A percentile compares a stretch with the other conserved stretches of the same genome.
These are phyloP conservation scores for Acorus gramineus DNA, from an alignment of 106 monocot genomes.

Conservation along the genomic window DNA sequence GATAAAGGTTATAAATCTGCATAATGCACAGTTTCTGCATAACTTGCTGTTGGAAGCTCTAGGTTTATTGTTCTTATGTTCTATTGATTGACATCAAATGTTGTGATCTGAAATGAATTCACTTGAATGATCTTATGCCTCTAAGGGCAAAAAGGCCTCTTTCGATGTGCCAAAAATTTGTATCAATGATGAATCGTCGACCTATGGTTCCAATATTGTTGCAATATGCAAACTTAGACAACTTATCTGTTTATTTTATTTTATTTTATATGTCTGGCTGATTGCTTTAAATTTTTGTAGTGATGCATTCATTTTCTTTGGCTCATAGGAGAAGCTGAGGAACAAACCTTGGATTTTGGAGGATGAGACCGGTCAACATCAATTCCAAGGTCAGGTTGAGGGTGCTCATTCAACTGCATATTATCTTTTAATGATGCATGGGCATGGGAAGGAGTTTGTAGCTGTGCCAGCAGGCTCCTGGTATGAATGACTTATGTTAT, in stretches of 20 bases:
- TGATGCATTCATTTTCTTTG: neutral
- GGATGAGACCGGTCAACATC: constrained; percentile 94
- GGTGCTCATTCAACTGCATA: constrained; percentile 90
- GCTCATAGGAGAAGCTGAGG: constrained; percentile 71
- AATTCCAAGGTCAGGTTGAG: constrained; percentile 87
- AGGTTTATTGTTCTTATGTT: no score
- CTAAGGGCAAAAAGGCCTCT: no score
- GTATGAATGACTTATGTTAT: constrained; percentile 23
- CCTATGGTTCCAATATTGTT: no score
- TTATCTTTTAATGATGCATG: constrained; percentile 86
- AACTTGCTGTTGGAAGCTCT: no score
- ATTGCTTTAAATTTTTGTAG: neutral
- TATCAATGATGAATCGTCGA: no score
- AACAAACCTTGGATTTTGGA: constrained; percentile 96
- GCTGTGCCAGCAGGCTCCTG: constrained; percentile 96
- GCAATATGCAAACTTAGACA: no score
- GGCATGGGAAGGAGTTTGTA: constrained; percentile 75
- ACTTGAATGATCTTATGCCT: no score
- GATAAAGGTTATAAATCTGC: no score
- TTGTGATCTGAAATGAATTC: no score
- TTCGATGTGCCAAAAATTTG: no score
- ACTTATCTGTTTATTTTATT: neutral
- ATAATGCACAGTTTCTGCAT: no score
- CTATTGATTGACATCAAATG: no score
- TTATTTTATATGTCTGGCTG: neutral